A percentile compares a stretch with the other conserved stretches of the same genome.
phyloP scores from a whole-genome alignment of 2,329 filamentous ascomycete species.

The Diaporthe citriasiana region DNA sequence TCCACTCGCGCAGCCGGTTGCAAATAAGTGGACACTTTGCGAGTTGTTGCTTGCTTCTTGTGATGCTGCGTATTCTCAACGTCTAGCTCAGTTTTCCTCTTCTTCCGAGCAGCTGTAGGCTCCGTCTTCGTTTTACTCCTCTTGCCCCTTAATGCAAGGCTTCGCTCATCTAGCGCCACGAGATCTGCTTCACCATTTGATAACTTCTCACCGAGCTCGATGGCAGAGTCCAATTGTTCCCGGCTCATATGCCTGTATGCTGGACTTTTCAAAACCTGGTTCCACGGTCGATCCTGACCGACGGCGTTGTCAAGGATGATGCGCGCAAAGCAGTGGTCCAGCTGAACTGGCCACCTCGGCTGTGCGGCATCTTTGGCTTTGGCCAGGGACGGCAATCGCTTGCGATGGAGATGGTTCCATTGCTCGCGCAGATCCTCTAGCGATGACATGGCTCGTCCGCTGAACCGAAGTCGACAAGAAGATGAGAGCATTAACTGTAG shows the following conservation, averaged over 20 bases:
- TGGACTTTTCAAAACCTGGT: conserved; percentile 35
- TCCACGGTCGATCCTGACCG: conserved; percentile 31
- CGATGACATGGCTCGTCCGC: conserved; percentile 10
- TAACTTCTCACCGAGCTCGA: conserved; percentile 25
- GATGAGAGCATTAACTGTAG: not conserved
- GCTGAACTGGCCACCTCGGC: conserved; percentile 31
- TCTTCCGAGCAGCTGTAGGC: not conserved
- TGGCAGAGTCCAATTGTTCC: conserved; percentile 26
- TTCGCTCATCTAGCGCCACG: conserved; percentile 32
- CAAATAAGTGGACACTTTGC: not conserved
- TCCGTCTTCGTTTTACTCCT: conserved; percentile 20
- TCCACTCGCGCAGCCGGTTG: not conserved
- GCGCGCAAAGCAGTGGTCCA: conserved; percentile 38
- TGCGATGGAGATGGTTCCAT: conserved; percentile 34
- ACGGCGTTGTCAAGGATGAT: conserved; percentile 37
- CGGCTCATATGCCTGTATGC: conserved; percentile 37
- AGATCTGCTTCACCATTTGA: conserved; percentile 16
- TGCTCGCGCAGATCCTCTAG: conserved; percentile 24
- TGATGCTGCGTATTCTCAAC: not conserved
- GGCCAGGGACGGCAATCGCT: conserved; percentile 19
- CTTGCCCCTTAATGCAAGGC: conserved; percentile 22
- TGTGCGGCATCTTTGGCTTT: conserved; percentile 35
- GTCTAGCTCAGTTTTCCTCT: not conserved
- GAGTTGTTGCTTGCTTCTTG: not conserved
- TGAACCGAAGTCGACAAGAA: not conserved